Conservation (phyloP, 345 rosid species). For the Rhizophora apiculata region DNA sequence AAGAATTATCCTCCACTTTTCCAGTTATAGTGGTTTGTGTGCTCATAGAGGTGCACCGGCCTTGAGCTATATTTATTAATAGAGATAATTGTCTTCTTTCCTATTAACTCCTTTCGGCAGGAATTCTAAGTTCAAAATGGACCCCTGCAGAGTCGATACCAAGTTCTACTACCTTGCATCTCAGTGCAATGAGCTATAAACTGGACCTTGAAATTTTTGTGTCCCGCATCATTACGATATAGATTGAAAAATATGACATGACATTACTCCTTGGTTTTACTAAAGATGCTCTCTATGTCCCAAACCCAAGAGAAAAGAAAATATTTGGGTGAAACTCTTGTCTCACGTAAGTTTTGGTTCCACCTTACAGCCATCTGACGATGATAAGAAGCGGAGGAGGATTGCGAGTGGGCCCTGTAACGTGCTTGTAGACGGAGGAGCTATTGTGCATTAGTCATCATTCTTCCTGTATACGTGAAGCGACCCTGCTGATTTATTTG, state of each 20-base stretch:
- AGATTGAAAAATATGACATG: neutral
- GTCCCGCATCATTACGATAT: neutral
- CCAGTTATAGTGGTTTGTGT: too few species aligned
- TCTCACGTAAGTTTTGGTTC: slow-evolving; percentile 12
- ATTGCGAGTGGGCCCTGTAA: slow-evolving; percentile 35
- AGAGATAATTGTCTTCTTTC: too few species aligned
- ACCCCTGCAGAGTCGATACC: too few species aligned
- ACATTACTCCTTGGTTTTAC: neutral
- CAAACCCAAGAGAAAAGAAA: neutral
- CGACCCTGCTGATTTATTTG: neutral
- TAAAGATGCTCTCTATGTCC: neutral
- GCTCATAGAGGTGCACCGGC: too few species aligned
- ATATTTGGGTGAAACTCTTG: neutral
- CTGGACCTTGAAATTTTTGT: too few species aligned
- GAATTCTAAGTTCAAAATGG: too few species aligned
- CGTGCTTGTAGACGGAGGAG: slow-evolving; percentile 43
- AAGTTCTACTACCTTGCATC: too few species aligned
- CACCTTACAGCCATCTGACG: slow-evolving; percentile 37
- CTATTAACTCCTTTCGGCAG: too few species aligned
- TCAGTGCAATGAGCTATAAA: too few species aligned
- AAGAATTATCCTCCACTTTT: neutral
- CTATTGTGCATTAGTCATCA: neutral
- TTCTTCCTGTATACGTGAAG: neutral
- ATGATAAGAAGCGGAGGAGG: slow-evolving; percentile 36
- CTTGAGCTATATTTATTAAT: too few species aligned